phyloP scores from a whole-genome alignment of 140 eudicot genomes.

The Flaveria floridana region DNA sequence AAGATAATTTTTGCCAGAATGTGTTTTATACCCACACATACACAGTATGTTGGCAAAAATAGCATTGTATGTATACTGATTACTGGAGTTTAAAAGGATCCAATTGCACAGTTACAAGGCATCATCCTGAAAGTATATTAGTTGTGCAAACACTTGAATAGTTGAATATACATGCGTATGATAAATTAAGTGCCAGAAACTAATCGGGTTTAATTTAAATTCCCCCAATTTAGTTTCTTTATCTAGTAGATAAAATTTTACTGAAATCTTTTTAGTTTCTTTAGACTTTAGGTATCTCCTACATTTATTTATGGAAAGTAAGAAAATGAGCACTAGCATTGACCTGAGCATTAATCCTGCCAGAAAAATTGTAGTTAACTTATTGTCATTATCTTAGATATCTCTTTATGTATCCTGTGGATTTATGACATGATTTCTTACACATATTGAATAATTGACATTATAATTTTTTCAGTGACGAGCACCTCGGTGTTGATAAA shows the following conservation, averaged over 20 bases:
- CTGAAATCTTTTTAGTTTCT: slow-evolving; percentile 9
- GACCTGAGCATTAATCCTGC: not conserved
- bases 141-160: slow-evolving; percentile 3
- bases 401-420: slow-evolving; percentile 15
- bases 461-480: slow-evolving; percentile 63
- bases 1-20: not conserved
- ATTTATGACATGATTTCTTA: slow-evolving; percentile 21
- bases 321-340: slow-evolving; percentile 20
- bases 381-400: slow-evolving; percentile 2
- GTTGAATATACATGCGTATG: not conserved
- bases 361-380: slow-evolving; percentile 4
- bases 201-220: not conserved
- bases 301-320: slow-evolving; percentile 23
- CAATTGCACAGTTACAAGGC: not conserved
- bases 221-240: not conserved
- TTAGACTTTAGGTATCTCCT: slow-evolving; percentile 10
- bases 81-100: slow-evolving; percentile 14
- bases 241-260: slow-evolving; percentile 7
- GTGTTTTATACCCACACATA: not conserved
- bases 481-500: slow-evolving; percentile 92
- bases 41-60: slow-evolving; percentile 1
- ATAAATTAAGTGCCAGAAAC: not conserved
- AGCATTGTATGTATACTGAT: slow-evolving; percentile 3
- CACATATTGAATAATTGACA: slow-evolving; percentile 8
- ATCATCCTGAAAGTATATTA: slow-evolving; percentile 18